Evolutionary conservation across 805 yeast genomes (phyloP), one percentile per base, ranked within the genome.

Genomic region (Schizosaccharomyces lindneri): DNA sequence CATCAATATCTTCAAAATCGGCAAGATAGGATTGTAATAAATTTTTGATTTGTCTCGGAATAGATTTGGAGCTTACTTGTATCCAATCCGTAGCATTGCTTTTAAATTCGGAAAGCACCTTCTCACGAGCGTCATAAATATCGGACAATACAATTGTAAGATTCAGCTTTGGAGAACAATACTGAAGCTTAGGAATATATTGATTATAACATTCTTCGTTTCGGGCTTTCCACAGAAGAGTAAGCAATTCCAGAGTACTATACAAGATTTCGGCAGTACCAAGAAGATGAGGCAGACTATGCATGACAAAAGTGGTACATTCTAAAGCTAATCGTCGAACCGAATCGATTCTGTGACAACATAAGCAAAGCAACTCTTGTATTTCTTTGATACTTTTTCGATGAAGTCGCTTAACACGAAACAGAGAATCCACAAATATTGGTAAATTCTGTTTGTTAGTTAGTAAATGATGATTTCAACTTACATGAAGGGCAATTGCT

Each of bases 131-230:
- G 24, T 75, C 75, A 64, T 83, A 79, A 5, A 86, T 80, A 69
- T 88, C 95, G 0, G 95, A 82, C 32, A 88, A 76, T 21, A 78
- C 74, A 39, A 85, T 70, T 27, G 71, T 70, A 43, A 83, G 77
- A 66, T 68, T 74, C 1, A 76, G 71, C 64, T 74, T 75, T 21
- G 73, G 71, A 61, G 81, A 73, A 24, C 65, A 66, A 68, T 84
- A 89, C 46, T 77, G 78, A 43, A 84, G 81, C n/a, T 81, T 78
- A 3, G 97, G 97, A 63, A 85, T 87, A 69, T 87, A 90, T 70
- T 81, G 87, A 69, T 85, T 84, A 21, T 82, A 79, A 65, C 85
- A 94, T 5, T 89, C 87, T 70, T 89, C 96, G 51, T 83, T 74
- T 51, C 87, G 79, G 73, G 95, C 83, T 64, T 84, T 83, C 71